Base-by-base conservation (phyloP, 2,329 filamentous ascomycete genomes). In the Trichothecium sympodiale region DNA sequence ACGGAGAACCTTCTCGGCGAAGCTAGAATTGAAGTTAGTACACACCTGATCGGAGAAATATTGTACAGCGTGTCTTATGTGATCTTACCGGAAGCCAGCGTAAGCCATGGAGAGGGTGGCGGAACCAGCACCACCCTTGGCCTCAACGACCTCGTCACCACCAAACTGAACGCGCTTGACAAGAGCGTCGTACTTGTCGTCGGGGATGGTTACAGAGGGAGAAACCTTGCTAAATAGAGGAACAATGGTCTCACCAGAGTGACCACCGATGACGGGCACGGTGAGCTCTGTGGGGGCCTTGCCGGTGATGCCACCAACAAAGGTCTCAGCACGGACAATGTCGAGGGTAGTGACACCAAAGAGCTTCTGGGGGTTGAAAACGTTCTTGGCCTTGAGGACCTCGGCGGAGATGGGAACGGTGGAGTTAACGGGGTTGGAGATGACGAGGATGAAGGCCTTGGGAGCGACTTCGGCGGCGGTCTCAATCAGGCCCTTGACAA, bases 401-500 rank as follows among this genome's bases (percentile, higher is more conserved):
- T 98, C 91, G 50, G 88, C 91, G 45, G 91, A 84, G 56, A 98
- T 95, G 45, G 91, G 91, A 39, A 98, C 91, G 39, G 91, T 98
- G 36, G 87, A 94, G 80, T 98, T 98, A 65, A 98, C 91, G 40
- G 91, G 91, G 77, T 98, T 98, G 55, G 89, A 96, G 65, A 98
- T 98, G 69, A 98, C 80, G 46, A 96, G 79, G 59, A 94, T 78
- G 67, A 81, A 94, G 38, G 91, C 91, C 61, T 95, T 93, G 58
- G 91, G 91, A 59, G 80, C 80, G 55, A 82, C 77, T 59, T 95
- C 80, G 50, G 89, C 87, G 52, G 86, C 77, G 36, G 83, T 80
- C 71, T 94, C 83, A 51, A 93, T 81, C 48, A 98, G 74, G 50
- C 85, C 87, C 67, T 91, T 86, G 57, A 98, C 91, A 56, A 98